phyloP scores from a whole-genome alignment of 257 asterid species.

The Penstemon barbatus region DNA sequence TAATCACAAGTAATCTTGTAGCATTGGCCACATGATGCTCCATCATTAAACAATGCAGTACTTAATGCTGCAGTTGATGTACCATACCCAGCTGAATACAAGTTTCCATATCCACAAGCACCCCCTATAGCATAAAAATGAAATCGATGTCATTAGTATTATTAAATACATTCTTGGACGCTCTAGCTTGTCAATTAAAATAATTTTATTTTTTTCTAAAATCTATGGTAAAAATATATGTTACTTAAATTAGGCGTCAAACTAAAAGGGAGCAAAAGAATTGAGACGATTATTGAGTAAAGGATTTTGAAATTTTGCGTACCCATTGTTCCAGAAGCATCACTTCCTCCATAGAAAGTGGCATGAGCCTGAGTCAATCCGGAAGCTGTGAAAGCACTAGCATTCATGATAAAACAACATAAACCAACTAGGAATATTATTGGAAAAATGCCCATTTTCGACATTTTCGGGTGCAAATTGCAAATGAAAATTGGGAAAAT shows the following conservation, averaged over 20 bases:
- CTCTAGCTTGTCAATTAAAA: too few relatives aligned
- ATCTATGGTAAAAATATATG: too few relatives aligned
- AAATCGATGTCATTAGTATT: background rate
- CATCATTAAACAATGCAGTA: conserved; percentile 55
- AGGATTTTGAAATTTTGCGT: background rate
- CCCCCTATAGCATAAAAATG: conserved; percentile 34
- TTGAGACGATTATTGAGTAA: too few relatives aligned
- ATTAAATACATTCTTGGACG: too few relatives aligned
- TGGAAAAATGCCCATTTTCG: conserved; percentile 20
- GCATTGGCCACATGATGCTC: conserved; percentile 66
- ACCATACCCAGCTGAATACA: conserved; percentile 51
- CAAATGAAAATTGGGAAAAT: background rate
- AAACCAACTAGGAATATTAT: conserved; percentile 31
- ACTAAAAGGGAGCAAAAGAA: too few relatives aligned
- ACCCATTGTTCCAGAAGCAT: conserved; percentile 82
- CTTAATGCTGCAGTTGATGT: conserved; percentile 57
- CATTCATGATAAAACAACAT: conserved; percentile 28
- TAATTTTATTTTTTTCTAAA: too few relatives aligned
- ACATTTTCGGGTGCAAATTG: conserved; percentile 21
- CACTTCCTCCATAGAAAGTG: conserved; percentile 70
- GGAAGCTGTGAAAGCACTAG: conserved; percentile 45
- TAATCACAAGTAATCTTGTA: conserved; percentile 53
- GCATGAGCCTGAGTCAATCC: conserved; percentile 52
- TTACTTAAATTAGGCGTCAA: too few relatives aligned
- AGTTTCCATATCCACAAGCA: conserved; percentile 63